Base-by-base conservation (phyloP, 805 yeast species). In the Cyberlindnera petersonii region DNA sequence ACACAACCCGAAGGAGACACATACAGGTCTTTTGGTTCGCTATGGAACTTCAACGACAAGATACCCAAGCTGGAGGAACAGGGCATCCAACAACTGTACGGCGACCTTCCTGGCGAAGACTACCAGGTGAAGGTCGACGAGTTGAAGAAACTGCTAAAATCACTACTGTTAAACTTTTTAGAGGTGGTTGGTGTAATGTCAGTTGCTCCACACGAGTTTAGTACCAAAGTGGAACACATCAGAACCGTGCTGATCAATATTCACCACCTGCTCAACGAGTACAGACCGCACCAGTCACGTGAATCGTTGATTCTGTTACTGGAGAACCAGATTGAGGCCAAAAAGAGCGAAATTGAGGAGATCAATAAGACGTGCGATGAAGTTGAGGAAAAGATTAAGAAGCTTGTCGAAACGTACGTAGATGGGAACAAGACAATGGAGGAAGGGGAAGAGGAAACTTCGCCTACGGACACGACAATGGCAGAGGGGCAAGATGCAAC, bases 221-320 rank as follows among this genome's bases (percentile, higher is more conserved):
- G 72, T 2, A 59, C 63, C 6, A 84, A 86, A 52, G 75, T 88
- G 20, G 95, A 88, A 47, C 78, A 86, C 48, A 76, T 93, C 26
- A 75, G 94, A 46, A 72, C 82, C 11, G 78, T 91, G 9, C 65
- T 93, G 37, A 82, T 91, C 56, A 93, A 93, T 56, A 79, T 93
- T 47, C 97, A 93, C 58, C 98, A 93, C 59, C 65, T 93, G 26
- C 65, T 93, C 42, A 93, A 93, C 59, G 88, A 89, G 37, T 93
- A 93, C 61, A 70, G 98, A 44, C 93, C 97, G 3, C 98, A 93
- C 61, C 98, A 93, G 58, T 83, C 95, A 4, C 71, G 97, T 37
- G 98, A 93, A 54, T 81, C 89, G 35, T 68, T 93, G 47, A 86
- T 88, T 30, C 69, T 86, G 69, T 66, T 83, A 38, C 63, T 86